phyloP scores from a whole-genome alignment of 306 rosid genomes.

The Prosopis cineraria region DNA sequence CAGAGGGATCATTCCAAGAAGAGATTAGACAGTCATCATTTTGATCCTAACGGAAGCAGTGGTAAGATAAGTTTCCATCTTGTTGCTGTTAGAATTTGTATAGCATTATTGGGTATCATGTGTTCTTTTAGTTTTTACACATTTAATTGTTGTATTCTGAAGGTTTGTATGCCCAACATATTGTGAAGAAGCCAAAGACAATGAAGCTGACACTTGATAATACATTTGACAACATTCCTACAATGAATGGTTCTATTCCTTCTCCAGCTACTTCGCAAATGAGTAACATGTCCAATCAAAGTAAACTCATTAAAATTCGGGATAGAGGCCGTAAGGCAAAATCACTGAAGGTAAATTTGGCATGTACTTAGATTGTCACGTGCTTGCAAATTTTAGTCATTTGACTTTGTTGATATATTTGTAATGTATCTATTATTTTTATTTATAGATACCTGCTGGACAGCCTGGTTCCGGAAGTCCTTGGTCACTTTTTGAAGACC shows the following conservation, averaged over 20 bases:
- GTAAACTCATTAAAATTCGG: constrained; percentile 81
- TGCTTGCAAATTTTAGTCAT: constrained; percentile 21
- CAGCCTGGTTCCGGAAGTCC: constrained; percentile 86
- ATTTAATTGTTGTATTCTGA: constrained; percentile 35
- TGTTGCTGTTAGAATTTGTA: constrained; percentile 27
- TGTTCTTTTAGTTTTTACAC: constrained; percentile 27
- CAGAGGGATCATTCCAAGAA: constrained; percentile 86
- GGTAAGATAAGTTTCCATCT: constrained; percentile 51
- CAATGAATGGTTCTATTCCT: constrained; percentile 78
- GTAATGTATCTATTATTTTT: constrained; percentile 10
- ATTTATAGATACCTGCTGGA: constrained; percentile 63
- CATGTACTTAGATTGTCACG: constrained; percentile 20
- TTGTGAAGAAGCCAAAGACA: constrained; percentile 75
- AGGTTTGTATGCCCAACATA: constrained; percentile 84
- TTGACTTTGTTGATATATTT: constrained; percentile 22
- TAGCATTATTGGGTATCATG: background rate
- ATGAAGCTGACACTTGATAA: constrained; percentile 72
- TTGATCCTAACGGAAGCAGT: constrained; percentile 80
- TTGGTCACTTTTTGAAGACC: constrained; percentile 94
- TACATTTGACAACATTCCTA: constrained; percentile 67
- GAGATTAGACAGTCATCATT: constrained; percentile 79
- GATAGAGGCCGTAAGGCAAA: constrained; percentile 84
- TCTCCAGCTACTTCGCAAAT: constrained; percentile 95
- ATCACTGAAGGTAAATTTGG: constrained; percentile 67
- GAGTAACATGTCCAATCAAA: constrained; percentile 87